phyloP scores from a whole-genome alignment of 495 filamentous ascomycete genomes.

The Diplogelasinospora grovesii region DNA sequence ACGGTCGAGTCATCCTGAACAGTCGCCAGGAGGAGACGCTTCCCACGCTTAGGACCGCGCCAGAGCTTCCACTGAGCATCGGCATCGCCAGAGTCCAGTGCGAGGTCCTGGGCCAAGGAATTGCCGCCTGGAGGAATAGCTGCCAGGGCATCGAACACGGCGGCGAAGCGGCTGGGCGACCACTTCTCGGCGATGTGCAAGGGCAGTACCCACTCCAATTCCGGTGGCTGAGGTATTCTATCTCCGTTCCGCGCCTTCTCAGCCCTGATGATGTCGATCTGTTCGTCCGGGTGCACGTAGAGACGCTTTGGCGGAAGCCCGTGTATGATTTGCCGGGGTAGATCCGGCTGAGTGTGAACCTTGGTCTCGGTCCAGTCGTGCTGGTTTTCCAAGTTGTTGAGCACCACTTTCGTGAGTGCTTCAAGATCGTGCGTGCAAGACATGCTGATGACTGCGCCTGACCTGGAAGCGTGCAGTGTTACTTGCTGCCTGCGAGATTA shows the following conservation, averaged over 20 bases:
- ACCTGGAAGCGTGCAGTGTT: no score
- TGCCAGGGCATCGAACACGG: conserved; percentile 70
- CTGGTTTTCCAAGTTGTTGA: conserved; percentile 77
- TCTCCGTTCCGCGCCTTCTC: conserved; percentile 32
- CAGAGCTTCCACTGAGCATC: conserved; percentile 29
- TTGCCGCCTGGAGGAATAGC: conserved; percentile 34
- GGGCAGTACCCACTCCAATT: conserved; percentile 83
- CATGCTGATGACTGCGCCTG: no score
- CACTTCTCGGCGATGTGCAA: conserved; percentile 74
- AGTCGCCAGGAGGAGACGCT: conserved; percentile 75
- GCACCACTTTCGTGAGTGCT: conserved; percentile 58
- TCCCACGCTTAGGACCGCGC: conserved; percentile 44
- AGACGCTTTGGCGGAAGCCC: conserved; percentile 81
- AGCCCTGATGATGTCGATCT: conserved; percentile 66
- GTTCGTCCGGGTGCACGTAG: conserved; percentile 91
- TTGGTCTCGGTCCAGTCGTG: conserved; percentile 75
- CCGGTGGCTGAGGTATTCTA: conserved; percentile 41
- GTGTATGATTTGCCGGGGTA: conserved; percentile 64
- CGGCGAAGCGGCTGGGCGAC: conserved; percentile 67
- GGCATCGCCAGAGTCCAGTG: conserved; percentile 12
- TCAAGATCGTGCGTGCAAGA: conserved; percentile 13
- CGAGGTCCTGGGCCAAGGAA: not conserved
- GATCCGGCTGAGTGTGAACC: conserved; percentile 45
- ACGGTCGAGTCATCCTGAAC: conserved; percentile 86
- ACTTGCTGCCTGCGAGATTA: no score